Evolutionary conservation across 805 yeast species (phyloP).

Genomic region (Candida methanosorbosa): DNA sequence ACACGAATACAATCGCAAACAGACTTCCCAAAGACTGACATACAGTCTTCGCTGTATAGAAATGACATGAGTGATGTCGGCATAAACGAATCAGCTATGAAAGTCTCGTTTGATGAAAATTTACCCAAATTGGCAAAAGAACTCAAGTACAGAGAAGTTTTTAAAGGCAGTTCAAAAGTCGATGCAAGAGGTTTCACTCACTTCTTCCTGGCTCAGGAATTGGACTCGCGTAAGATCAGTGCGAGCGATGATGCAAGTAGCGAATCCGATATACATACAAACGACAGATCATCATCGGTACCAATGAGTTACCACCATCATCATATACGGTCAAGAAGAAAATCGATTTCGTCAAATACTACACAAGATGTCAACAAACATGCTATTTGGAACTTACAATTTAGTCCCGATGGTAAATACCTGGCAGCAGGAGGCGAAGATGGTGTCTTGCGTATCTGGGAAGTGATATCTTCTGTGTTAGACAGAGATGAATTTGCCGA

Average conservation of each 20-base stretch:
- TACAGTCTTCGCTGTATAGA: too few relatives aligned
- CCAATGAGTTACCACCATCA: background rate
- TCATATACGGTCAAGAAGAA: background rate
- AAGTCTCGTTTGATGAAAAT: too few relatives aligned
- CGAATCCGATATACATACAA: background rate
- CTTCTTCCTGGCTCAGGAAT: constrained; percentile 60
- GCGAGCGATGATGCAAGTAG: background rate
- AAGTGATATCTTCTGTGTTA: constrained; percentile 64
- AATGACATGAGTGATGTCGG: too few relatives aligned
- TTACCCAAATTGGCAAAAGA: constrained; percentile 32
- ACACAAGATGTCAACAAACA: constrained; percentile 12
- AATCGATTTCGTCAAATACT: background rate
- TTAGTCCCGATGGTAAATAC: constrained; percentile 72
- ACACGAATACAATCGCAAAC: too few relatives aligned
- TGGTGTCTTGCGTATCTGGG: constrained; percentile 62
- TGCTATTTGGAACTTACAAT: constrained; percentile 69
- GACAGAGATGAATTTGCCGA: constrained; percentile 34
- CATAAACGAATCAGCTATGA: too few relatives aligned
- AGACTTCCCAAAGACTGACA: too few relatives aligned
- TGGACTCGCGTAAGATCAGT: constrained; percentile 19
- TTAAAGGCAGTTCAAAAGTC: constrained; percentile 33
- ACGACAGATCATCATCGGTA: background rate
- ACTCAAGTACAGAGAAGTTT: constrained; percentile 49
- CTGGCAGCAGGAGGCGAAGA: constrained; percentile 83
- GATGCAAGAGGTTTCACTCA: constrained; percentile 40